Conservation (phyloP, 176 grass and related monocot species). For the Hsuehochloa calcarea region DNA sequence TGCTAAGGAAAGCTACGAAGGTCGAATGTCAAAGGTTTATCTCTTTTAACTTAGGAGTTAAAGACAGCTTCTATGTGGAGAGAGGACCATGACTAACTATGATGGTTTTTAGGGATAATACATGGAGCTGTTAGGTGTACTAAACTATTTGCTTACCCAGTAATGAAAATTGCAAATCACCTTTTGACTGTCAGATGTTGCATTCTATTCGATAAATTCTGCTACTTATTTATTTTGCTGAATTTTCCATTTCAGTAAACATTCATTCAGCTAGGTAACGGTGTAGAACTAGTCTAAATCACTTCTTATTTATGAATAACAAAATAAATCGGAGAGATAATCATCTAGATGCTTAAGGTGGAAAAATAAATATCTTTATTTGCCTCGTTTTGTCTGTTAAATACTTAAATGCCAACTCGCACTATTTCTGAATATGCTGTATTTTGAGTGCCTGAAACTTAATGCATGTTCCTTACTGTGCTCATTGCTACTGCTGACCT, state of each 20-base stretch:
- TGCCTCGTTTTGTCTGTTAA: neutral
- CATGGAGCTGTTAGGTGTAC: neutral
- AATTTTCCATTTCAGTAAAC: neutral
- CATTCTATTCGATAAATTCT: neutral
- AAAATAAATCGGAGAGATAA: neutral
- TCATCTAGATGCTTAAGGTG: neutral
- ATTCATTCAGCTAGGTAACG: neutral
- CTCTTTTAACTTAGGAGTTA: too few species aligned
- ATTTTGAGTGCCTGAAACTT: conserved; percentile 1
- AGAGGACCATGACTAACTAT: neutral
- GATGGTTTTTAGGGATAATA: neutral
- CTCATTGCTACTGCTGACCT: neutral
- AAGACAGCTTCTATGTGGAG: neutral
- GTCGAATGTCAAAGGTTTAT: conserved; percentile 69
- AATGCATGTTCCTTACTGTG: neutral
- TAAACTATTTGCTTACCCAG: neutral
- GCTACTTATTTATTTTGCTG: neutral
- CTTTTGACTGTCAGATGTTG: neutral
- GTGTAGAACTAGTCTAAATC: neutral
- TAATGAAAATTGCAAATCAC: neutral
- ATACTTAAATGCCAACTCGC: neutral
- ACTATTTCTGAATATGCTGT: neutral
- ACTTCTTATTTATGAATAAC: neutral
- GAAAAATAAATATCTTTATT: neutral
- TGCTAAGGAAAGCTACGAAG: conserved; percentile 65